Evolutionary conservation across 2,329 filamentous ascomycete genomes (phyloP).

Genomic region (Zarea fungicola): DNA sequence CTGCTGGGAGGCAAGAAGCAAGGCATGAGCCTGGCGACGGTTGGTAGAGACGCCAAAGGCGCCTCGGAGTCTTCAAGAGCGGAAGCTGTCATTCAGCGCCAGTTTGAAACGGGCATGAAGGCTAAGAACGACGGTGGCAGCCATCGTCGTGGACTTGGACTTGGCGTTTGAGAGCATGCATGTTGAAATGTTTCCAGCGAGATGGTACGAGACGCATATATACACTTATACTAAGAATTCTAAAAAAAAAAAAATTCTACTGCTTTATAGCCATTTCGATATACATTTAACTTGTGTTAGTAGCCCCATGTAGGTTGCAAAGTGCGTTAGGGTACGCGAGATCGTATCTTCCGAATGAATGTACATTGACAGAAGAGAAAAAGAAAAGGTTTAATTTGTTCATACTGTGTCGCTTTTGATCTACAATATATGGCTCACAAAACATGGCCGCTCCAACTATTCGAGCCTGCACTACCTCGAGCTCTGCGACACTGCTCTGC

Average conservation of each 20-base stretch:
- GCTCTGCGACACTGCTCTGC: not conserved
- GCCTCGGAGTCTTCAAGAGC: conserved; percentile 32
- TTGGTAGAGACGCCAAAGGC: conserved; percentile 20
- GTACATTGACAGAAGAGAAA: conserved; percentile 6
- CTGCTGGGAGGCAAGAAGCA: conserved; percentile 33
- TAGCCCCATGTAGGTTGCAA: no score
- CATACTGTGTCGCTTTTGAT: not conserved
- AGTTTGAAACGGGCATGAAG: conserved; percentile 52
- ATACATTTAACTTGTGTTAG: no score
- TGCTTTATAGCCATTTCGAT: no score
- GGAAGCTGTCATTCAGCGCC: conserved; percentile 50
- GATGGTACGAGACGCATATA: conserved; percentile 1
- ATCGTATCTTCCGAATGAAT: not conserved
- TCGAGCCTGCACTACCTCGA: not conserved
- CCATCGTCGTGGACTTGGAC: conserved; percentile 39
- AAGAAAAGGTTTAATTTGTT: conserved; percentile 13
- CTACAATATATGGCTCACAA: conserved; percentile 2
- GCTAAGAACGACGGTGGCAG: conserved; percentile 49
- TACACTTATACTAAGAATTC: not conserved
- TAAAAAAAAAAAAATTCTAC: no score
- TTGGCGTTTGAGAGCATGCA: conserved; percentile 41
- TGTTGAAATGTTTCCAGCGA: not conserved
- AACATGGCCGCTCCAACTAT: not conserved
- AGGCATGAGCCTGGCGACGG: not conserved
- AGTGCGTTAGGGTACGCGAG: no score